Conservation (phyloP, 163 green algal species). For the Chlamydomonas reinhardtii region DNA sequence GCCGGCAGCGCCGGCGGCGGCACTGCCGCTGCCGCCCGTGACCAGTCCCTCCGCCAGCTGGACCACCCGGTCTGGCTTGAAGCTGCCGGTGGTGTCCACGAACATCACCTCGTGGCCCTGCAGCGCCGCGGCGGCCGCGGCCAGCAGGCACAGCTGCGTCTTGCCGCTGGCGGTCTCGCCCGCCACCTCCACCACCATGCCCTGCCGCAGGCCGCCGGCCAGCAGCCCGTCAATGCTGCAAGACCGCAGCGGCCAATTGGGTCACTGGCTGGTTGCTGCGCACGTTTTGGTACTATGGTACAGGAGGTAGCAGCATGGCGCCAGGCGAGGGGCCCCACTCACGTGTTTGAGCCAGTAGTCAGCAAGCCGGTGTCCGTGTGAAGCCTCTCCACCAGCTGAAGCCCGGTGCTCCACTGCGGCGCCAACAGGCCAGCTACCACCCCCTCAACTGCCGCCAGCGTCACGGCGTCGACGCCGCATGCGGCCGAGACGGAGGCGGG, state of each 20-base stretch:
- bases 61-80: slow-evolving; percentile 51
- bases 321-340: background rate
- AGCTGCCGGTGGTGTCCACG: slow-evolving; percentile 73
- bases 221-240: slow-evolving; percentile 57
- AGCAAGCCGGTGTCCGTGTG: slow-evolving; percentile 2
- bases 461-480: background rate
- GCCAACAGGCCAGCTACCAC: background rate
- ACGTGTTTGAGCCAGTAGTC: slow-evolving; percentile 8
- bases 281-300: too few species aligned
- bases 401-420: slow-evolving; percentile 12
- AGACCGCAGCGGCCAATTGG: background rate
- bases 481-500: too few species aligned
- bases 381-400: slow-evolving; percentile 14
- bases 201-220: slow-evolving; percentile 61
- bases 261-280: background rate
- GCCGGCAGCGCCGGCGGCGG: too few species aligned
- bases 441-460: slow-evolving; percentile 10
- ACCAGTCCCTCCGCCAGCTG: slow-evolving; percentile 19
- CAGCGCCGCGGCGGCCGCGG: slow-evolving; percentile 54
- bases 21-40: too few species aligned
- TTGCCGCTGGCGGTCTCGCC: slow-evolving; percentile 71
- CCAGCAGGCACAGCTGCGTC: slow-evolving; percentile 66
- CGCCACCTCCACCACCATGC: slow-evolving; percentile 65
- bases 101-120: slow-evolving; percentile 65
- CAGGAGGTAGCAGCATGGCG: too few species aligned